Conservation (phyloP, 1,284 basidiomycete species). For the Ustilago vetiveriae region DNA sequence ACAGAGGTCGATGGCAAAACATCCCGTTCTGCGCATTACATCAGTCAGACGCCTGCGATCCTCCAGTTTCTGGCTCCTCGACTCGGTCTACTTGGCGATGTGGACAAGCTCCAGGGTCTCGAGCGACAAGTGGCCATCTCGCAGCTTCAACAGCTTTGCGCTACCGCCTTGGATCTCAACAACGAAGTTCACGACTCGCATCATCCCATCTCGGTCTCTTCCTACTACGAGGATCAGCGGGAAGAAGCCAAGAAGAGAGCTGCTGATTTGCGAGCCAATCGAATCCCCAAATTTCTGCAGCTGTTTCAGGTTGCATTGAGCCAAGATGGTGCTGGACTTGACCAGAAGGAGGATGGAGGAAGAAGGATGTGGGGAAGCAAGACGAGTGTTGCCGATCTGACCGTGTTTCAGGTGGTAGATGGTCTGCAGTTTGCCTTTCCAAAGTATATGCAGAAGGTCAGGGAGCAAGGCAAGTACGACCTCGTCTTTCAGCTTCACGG, state of each 20-base stretch:
- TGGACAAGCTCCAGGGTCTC: conserved; percentile 16
- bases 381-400: conserved; percentile 71
- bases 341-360: conserved; percentile 50
- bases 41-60: conserved; percentile 70
- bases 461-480: conserved; percentile 62
- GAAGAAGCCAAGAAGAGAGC: conserved; percentile 67
- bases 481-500: conserved; percentile 54
- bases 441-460: conserved; percentile 65
- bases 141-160: conserved; percentile 69
- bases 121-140: conserved; percentile 40
- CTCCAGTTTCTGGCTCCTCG: conserved; percentile 69
- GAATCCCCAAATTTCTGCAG: conserved; percentile 71
- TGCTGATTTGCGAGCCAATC: conserved; percentile 68
- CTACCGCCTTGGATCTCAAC: conserved; percentile 70
- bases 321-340: conserved; percentile 4
- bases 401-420: conserved; percentile 69
- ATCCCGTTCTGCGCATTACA: conserved; percentile 16
- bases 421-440: conserved; percentile 72
- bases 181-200: conserved; percentile 69
- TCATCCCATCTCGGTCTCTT: conserved; percentile 37
- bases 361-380: conserved; percentile 68
- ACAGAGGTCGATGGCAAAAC: conserved; percentile 3
- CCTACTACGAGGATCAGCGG: conserved; percentile 71
- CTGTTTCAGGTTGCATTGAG: conserved; percentile 68
- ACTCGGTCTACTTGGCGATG: conserved; percentile 61